Evolutionary conservation across 1,284 basidiomycete species (phyloP).

Genomic region (Apiotrichum gamsii): DNA sequence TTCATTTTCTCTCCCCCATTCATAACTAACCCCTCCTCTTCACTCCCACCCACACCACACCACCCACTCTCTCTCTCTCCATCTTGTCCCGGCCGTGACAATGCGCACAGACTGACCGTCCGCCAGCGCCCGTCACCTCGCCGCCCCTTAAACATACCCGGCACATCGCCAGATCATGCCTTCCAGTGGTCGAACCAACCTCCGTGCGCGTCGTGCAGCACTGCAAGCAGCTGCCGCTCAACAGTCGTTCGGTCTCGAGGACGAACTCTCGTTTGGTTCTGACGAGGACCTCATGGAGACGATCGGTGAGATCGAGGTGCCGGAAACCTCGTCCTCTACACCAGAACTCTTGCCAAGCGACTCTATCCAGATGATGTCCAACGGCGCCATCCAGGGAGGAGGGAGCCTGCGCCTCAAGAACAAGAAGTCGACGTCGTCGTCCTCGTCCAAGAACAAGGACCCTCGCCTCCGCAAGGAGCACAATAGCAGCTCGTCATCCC

Average conservation of each 20-base stretch:
- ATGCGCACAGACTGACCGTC: not conserved
- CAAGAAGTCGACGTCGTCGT: conserved; percentile 1
- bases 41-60: not conserved
- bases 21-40: not conserved
- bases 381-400: not conserved
- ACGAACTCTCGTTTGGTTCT: conserved; percentile 37
- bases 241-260: conserved; percentile 34
- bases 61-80: not conserved
- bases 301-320: conserved; percentile 26
- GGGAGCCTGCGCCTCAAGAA: not conserved
- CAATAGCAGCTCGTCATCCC: conserved; percentile 5
- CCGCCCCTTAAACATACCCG: not conserved
- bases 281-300: conserved; percentile 37
- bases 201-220: conserved; percentile 1
- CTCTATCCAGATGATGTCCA: too few species aligned
- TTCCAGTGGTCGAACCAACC: conserved; percentile 2
- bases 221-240: not conserved
- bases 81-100: not conserved
- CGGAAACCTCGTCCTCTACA: not conserved
- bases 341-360: too few species aligned
- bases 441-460: conserved; percentile 6
- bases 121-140: not conserved
- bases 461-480: conserved; percentile 3
- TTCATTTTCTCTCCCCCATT: conserved; percentile 15
- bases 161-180: not conserved